phyloP scores from a whole-genome alignment of 2,329 filamentous ascomycete species.

The Fusarium sambucinum region DNA sequence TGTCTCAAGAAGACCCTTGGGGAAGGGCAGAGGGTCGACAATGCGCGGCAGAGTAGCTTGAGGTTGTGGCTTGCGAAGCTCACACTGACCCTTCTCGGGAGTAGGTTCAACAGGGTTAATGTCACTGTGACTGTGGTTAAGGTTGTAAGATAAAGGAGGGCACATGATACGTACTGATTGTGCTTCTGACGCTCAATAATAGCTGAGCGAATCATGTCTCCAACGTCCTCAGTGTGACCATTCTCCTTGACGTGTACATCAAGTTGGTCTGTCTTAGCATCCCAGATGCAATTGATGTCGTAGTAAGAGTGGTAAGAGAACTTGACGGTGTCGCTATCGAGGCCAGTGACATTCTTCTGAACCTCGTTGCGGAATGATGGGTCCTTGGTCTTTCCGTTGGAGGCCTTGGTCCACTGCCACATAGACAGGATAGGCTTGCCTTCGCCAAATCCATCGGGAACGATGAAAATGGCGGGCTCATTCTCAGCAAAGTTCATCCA shows the following conservation, averaged over 20 bases:
- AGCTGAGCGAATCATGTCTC: conserved; percentile 15
- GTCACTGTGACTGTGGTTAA: not conserved
- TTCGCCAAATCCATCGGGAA: conserved; percentile 35
- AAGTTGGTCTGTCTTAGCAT: conserved; percentile 12
- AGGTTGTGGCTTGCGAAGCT: conserved; percentile 27
- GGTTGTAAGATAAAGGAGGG: too few relatives aligned
- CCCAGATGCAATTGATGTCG: conserved; percentile 25
- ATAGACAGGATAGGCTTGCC: conserved; percentile 35
- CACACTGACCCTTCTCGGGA: conserved; percentile 8
- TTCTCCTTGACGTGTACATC: conserved; percentile 10
- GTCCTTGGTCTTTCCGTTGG: conserved; percentile 4
- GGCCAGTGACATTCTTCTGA: conserved; percentile 1
- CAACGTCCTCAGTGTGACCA: not conserved
- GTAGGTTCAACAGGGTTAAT: conserved; percentile 3
- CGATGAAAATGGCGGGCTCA: conserved; percentile 38
- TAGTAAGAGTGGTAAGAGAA: conserved; percentile 26
- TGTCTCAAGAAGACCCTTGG: conserved; percentile 27
- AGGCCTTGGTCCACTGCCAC: conserved; percentile 36
- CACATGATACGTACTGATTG: conserved; percentile 33
- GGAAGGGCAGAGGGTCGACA: conserved; percentile 29
- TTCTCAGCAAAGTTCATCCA: conserved; percentile 22
- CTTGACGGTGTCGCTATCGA: not conserved
- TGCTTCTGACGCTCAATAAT: conserved; percentile 9
- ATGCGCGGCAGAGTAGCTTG: conserved; percentile 17
- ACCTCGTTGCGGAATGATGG: conserved; percentile 8